Percentiles rank a stretch among this genome's conserved stretches.
Conservation (phyloP, 2,329 filamentous ascomycete species). For the Talaromyces funiculosus region DNA sequence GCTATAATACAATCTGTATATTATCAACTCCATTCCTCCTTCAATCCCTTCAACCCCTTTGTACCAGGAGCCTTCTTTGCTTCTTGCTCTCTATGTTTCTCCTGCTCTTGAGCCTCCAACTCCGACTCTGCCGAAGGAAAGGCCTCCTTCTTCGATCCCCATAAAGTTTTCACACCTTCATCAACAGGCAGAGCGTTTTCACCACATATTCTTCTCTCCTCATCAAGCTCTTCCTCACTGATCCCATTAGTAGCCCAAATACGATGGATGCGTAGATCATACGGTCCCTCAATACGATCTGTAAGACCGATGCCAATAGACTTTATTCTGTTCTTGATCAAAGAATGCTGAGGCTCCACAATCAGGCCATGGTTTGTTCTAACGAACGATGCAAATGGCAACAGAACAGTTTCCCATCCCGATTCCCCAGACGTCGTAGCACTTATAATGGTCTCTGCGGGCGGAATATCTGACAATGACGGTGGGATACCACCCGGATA, state of each 20-base stretch:
- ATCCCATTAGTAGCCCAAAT: slow-evolving; percentile 87
- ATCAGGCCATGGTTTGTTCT: slow-evolving; percentile 89
- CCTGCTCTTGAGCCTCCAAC: slow-evolving; percentile 4
- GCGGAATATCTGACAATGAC: slow-evolving; percentile 35
- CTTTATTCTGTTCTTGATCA: slow-evolving; percentile 77
- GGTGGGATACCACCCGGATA: slow-evolving; percentile 28
- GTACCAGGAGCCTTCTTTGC: slow-evolving; percentile 19
- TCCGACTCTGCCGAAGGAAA: slow-evolving; percentile 5
- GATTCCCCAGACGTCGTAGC: slow-evolving; percentile 57
- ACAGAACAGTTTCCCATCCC: slow-evolving; percentile 90
- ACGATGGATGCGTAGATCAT: slow-evolving; percentile 75
- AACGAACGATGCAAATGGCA: slow-evolving; percentile 89
- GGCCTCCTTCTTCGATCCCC: slow-evolving; percentile 17
- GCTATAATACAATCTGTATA: background rate
- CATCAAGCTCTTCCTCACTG: slow-evolving; percentile 35
- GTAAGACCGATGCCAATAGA: slow-evolving; percentile 84
- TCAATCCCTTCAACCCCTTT: slow-evolving; percentile 32
- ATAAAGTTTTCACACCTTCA: slow-evolving; percentile 28
- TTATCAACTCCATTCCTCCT: slow-evolving; percentile 27
- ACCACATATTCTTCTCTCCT: slow-evolving; percentile 38
- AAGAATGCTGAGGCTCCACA: slow-evolving; percentile 85
- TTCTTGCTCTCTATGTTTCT: slow-evolving; percentile 10
- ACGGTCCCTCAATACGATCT: slow-evolving; percentile 81
- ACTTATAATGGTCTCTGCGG: slow-evolving; percentile 31
- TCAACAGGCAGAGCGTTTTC: slow-evolving; percentile 33